These are phyloP conservation scores for Leucosporidium creatinivorum DNA, from an alignment of 768 basidiomycete species.

Conservation along the genomic window DNA sequence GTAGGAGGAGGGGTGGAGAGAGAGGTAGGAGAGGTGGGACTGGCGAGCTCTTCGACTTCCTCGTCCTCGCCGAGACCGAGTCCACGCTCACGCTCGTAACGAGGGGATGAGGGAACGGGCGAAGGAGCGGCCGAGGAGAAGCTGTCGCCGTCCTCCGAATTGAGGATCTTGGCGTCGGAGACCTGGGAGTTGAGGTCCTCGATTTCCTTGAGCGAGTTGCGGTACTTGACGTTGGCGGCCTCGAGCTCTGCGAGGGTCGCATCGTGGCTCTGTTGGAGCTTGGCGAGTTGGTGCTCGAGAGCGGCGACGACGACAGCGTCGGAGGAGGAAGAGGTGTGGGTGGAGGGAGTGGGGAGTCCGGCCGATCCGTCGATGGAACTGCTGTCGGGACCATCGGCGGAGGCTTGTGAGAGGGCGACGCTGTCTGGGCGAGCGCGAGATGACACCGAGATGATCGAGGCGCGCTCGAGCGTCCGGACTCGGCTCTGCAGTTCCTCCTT, in stretches of 20 bases:
- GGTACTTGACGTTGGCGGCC: constrained; percentile 70
- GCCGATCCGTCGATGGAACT: constrained; percentile 31
- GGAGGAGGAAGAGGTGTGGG: constrained; percentile 37
- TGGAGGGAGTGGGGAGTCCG: constrained; percentile 38
- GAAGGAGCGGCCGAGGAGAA: neutral
- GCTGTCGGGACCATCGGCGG: constrained; percentile 30
- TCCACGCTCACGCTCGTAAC: neutral
- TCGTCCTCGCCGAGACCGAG: neutral
- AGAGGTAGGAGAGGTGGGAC: neutral
- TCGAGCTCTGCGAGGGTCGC: constrained; percentile 73
- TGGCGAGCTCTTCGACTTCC: constrained; percentile 18
- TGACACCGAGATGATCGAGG: neutral
- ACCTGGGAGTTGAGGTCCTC: constrained; percentile 88
- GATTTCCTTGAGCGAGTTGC: constrained; percentile 81
- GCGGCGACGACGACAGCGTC: constrained; percentile 40
- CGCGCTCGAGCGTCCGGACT: constrained; percentile 38
- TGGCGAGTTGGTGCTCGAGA: constrained; percentile 57
- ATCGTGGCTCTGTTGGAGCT: constrained; percentile 73
- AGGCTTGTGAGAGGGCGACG: constrained; percentile 36
- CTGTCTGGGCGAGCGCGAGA: constrained; percentile 18
- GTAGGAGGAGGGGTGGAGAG: constrained; percentile 2
- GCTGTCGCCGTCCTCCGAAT: constrained; percentile 6
- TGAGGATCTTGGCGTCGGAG: constrained; percentile 64
- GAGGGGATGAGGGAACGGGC: neutral
- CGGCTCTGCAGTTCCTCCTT: constrained; percentile 57